These are phyloP conservation scores for Macroventuria anomochaeta DNA, from an alignment of 2,329 filamentous ascomycete genomes.

Conservation along the genomic window DNA sequence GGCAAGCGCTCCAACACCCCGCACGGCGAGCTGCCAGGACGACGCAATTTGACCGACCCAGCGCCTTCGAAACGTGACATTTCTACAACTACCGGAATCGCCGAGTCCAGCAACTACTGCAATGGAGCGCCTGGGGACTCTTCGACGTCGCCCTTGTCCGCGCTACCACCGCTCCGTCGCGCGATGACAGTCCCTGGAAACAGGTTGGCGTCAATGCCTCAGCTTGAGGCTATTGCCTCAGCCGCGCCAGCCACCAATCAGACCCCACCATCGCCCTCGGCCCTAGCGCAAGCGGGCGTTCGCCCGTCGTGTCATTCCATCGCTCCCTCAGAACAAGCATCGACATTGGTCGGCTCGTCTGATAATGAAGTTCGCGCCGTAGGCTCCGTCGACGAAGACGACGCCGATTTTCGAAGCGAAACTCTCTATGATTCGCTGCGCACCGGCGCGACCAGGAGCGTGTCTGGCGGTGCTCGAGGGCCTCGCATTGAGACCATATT, in stretches of 20 bases:
- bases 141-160: slow-evolving; percentile 33
- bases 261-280: slow-evolving; percentile 42
- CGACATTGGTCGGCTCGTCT: slow-evolving; percentile 69
- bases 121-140: slow-evolving; percentile 24
- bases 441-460: slow-evolving; percentile 71
- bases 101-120: slow-evolving; percentile 21
- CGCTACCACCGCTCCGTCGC: slow-evolving; percentile 23
- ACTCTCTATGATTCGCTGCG: slow-evolving; percentile 78
- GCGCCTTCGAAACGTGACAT: slow-evolving; percentile 38
- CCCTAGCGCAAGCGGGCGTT: slow-evolving; percentile 44
- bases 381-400: slow-evolving; percentile 75
- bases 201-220: slow-evolving; percentile 41
- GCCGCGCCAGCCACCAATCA: slow-evolving; percentile 43
- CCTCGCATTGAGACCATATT: slow-evolving; percentile 79
- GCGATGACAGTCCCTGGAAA: slow-evolving; percentile 28
- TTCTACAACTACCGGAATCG: slow-evolving; percentile 34
- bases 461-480: slow-evolving; percentile 68
- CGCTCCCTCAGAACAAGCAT: slow-evolving; percentile 65
- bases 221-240: slow-evolving; percentile 39
- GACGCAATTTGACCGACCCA: slow-evolving; percentile 48
- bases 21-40: slow-evolving; percentile 46
- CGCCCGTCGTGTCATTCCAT: slow-evolving; percentile 61
- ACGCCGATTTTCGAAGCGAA: slow-evolving; percentile 79
- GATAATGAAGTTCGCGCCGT: slow-evolving; percentile 71
- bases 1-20: slow-evolving; percentile 43